Evolutionary conservation across 805 yeast genomes (phyloP).

Genomic region (Wickerhamomyces rabaulensis): DNA sequence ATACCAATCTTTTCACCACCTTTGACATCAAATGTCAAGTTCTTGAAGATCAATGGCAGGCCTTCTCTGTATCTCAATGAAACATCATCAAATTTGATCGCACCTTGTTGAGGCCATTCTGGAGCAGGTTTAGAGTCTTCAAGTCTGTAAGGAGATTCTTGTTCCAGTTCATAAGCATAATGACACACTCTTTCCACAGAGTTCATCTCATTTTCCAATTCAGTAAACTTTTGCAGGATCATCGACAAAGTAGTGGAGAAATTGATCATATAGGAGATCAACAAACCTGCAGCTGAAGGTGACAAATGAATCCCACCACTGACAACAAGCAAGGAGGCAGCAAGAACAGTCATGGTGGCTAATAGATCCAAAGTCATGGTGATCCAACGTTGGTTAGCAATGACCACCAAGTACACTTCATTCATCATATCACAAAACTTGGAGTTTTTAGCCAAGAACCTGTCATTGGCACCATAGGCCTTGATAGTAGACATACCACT

Average conservation of each 20-base stretch:
- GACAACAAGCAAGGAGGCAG: constrained; percentile 54
- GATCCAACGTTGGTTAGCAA: constrained; percentile 68
- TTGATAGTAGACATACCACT: constrained; percentile 61
- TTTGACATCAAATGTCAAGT: constrained; percentile 35
- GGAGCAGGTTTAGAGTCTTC: constrained; percentile 23
- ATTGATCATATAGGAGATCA: constrained; percentile 53
- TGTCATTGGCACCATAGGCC: constrained; percentile 39
- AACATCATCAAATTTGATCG: constrained; percentile 41
- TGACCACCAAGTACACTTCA: constrained; percentile 54
- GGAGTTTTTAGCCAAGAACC: constrained; percentile 43
- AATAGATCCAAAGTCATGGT: constrained; percentile 49
- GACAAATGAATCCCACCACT: constrained; percentile 49
- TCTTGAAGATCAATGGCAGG: constrained; percentile 46
- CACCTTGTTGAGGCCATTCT: constrained; percentile 20
- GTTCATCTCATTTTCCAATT: constrained; percentile 62
- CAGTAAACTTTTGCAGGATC: constrained; percentile 52
- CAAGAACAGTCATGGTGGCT: constrained; percentile 43
- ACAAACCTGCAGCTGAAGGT: constrained; percentile 62
- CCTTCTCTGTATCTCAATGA: constrained; percentile 46
- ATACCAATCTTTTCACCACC: constrained; percentile 56
- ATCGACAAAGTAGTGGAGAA: constrained; percentile 48
- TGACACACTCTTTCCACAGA: constrained; percentile 68
- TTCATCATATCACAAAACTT: constrained; percentile 53
- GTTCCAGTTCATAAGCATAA: constrained; percentile 58
- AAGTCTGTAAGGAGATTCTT: constrained; percentile 59